phyloP scores from a whole-genome alignment of 1,284 basidiomycete genomes.

The Microbotryum violaceum region DNA sequence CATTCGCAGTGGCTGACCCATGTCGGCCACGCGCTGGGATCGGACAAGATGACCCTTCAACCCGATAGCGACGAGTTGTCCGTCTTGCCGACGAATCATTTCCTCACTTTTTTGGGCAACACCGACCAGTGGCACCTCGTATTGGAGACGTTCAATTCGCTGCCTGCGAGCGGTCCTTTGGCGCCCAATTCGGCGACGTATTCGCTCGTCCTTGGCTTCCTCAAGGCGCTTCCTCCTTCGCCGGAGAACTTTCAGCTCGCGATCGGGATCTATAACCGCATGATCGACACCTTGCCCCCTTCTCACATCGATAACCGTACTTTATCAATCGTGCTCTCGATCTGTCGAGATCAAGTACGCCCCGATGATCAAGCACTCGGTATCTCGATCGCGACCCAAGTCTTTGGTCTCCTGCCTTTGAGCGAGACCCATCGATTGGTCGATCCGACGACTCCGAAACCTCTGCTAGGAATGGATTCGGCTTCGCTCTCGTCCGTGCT shows the following conservation, averaged over 20 bases:
- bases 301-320: slow-evolving; percentile 2
- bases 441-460: slow-evolving; percentile 1
- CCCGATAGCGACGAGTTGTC: slow-evolving; percentile 8
- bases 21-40: neutral
- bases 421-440: slow-evolving; percentile 3
- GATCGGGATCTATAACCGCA: too few species aligned
- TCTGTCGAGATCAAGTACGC: slow-evolving; percentile 5
- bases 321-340: slow-evolving; percentile 5
- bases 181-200: slow-evolving; percentile 14
- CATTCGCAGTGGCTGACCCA: slow-evolving; percentile 24
- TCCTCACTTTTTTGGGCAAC: slow-evolving; percentile 21
- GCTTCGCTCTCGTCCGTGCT: slow-evolving; percentile 20
- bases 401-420: slow-evolving; percentile 16
- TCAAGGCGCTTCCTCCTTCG: neutral
- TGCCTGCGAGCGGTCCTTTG: slow-evolving; percentile 7
- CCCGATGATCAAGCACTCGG: slow-evolving; percentile 7
- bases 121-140: neutral
- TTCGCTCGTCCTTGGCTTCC: slow-evolving; percentile 10
- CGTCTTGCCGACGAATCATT: slow-evolving; percentile 22
- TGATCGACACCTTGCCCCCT: neutral
- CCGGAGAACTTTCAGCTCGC: too few species aligned
- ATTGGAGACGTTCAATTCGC: slow-evolving; percentile 15
- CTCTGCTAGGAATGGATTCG: slow-evolving; percentile 15
- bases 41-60: neutral
- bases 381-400: slow-evolving; percentile 2